Base-by-base conservation (phyloP, 805 yeast genomes). In the Kuraishia ogatae region DNA sequence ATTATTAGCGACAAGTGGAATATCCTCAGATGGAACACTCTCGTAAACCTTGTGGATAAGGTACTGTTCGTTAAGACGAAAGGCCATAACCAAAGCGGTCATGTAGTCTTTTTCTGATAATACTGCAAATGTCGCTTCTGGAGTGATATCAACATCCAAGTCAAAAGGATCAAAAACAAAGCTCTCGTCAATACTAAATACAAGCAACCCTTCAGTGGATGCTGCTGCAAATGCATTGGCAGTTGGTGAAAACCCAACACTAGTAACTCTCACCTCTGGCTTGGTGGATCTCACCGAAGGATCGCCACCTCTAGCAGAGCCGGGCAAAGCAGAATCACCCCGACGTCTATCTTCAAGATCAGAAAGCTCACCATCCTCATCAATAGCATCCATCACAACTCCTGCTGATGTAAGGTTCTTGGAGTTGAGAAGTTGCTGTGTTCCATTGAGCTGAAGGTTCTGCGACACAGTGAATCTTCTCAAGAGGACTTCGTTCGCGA, bases 91-190 rank as follows among this genome's bases (percentile, higher is more conserved):
- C 56, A 93, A 70, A 0, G 97, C 93, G 48, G 81, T 81, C 61
- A 92, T 72, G 67, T 83, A 89, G 54, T 83, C 85, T 54, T 76
- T 76, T 52, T 83, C 85, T 7, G 71, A 60, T 48, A 92, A 71
- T 6, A 83, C 79, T 54, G 82, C 85, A 39, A 82, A 56, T 0
- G 91, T 85, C 4, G 87, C 73, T 50, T 82, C 87, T 1, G 97
- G 96, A 0, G 99, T 94, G 28, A 93, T 83, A 62, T 94, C 98
- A 51, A 91, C 75, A 66, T 93, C 98, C 65, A 94, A 77, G 68
- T 94, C 98, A 66, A 89, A 89, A 39, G 99, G 99, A 74, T 94
- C 99, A 66, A 94, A 94, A 28, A 84, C 72, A 52, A 85, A 71
- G 11, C 81, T 73, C 52, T 84, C 84, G 68, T 93, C 96, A 47